Evolutionary conservation across 2,329 filamentous ascomycete species (phyloP).

Genomic region (Colletotrichum liaoningense): DNA sequence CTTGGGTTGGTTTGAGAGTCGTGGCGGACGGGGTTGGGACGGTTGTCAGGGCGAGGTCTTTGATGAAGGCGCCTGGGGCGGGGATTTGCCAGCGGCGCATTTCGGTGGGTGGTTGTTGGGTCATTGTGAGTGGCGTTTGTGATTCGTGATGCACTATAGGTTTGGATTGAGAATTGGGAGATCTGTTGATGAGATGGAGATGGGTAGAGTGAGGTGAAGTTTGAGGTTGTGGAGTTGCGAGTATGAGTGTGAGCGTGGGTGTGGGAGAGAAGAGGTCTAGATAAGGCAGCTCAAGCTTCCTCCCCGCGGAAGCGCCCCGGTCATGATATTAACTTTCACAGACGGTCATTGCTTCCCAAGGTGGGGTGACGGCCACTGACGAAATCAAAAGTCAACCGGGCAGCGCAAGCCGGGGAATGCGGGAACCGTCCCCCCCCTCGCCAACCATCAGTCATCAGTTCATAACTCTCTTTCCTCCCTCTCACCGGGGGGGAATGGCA

Average conservation of each 20-base stretch:
- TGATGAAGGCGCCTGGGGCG: conserved; percentile 43
- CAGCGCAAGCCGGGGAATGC: background rate
- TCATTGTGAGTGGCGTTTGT: conserved; percentile 28
- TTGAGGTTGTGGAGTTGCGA: background rate
- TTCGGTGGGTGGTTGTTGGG: conserved; percentile 13
- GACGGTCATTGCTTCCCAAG: background rate
- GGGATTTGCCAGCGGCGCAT: conserved; percentile 39
- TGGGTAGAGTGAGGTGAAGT: background rate
- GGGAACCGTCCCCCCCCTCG: background rate
- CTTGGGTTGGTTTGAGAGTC: conserved; percentile 44
- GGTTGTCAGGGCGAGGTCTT: conserved; percentile 44
- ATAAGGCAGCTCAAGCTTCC: background rate
- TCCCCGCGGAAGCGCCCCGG: background rate
- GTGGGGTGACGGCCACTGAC: conserved; percentile 12
- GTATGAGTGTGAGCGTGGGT: background rate
- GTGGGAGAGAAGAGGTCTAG: background rate
- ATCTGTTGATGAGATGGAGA: background rate
- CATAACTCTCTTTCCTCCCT: background rate
- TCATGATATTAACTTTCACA: conserved; percentile 17
- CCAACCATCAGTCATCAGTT: background rate
- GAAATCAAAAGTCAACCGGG: background rate
- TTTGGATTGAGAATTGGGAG: background rate
- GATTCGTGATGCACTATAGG: background rate
- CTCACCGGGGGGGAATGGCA: background rate
- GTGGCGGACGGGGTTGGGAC: conserved; percentile 40